Conservation (phyloP, 306 rosid genomes). For the Hippophae rhamnoides region DNA sequence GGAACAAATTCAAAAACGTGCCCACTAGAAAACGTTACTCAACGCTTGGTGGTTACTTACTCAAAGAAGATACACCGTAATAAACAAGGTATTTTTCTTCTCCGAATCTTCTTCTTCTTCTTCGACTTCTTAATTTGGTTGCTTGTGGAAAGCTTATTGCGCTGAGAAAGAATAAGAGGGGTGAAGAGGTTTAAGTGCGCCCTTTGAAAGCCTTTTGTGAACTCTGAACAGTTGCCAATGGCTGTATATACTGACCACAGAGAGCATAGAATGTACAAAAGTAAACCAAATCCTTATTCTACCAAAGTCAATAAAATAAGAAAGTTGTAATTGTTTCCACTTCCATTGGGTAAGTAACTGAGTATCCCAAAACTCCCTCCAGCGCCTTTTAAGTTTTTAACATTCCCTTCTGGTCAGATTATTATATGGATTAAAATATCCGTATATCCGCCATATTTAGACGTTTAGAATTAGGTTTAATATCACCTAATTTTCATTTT, state of each 20-base stretch:
- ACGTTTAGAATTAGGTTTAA: too few species aligned
- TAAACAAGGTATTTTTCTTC: not conserved
- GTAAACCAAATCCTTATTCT: too few species aligned
- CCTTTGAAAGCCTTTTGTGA: conserved; percentile 33
- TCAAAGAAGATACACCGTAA: not conserved
- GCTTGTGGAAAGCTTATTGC: not conserved
- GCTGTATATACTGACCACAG: not conserved
- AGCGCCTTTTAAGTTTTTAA: too few species aligned
- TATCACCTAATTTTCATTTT: too few species aligned
- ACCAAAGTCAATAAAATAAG: too few species aligned
- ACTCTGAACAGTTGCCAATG: conserved; percentile 31
- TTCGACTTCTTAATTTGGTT: conserved; percentile 22
- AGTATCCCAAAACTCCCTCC: too few species aligned
- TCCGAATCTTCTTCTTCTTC: conserved; percentile 14
- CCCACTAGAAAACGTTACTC: not conserved
- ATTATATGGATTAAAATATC: too few species aligned
- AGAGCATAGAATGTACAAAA: too few species aligned
- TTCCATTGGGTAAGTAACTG: too few species aligned
- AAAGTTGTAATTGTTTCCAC: too few species aligned
- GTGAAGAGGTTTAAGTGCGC: conserved; percentile 25
- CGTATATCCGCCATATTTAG: too few species aligned
- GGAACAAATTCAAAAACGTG: conserved; percentile 9
- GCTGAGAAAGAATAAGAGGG: conserved; percentile 8
- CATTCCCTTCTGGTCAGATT: too few species aligned
- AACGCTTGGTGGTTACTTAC: not conserved